These are phyloP conservation scores for Trichoderma sp. DNA, from an alignment of 2,329 filamentous ascomycete species.

Conservation along the genomic window DNA sequence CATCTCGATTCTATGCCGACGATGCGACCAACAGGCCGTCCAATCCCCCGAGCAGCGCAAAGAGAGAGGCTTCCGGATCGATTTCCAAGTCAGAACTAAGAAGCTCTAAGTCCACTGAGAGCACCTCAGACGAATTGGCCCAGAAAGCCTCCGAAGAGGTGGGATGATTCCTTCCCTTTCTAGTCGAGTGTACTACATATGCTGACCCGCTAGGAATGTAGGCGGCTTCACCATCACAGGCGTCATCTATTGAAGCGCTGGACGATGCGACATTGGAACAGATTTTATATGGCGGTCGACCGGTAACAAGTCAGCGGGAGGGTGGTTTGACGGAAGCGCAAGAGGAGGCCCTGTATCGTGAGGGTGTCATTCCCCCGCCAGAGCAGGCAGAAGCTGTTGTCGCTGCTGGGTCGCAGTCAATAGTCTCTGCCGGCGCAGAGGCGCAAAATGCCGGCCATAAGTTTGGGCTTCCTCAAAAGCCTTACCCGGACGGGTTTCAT, in stretches of 20 bases:
- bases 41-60: conserved; percentile 22
- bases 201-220: background rate
- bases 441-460: conserved; percentile 60
- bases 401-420: conserved; percentile 22
- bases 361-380: conserved; percentile 40
- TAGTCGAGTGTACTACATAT: background rate
- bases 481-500: conserved; percentile 59
- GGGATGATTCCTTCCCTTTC: background rate
- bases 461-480: conserved; percentile 67
- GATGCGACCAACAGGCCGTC: conserved; percentile 31
- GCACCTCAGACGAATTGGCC: conserved; percentile 6
- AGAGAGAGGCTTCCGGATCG: background rate
- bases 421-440: conserved; percentile 21
- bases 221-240: background rate
- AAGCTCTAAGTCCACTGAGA: background rate
- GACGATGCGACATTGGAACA: conserved; percentile 38
- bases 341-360: conserved; percentile 42
- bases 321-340: conserved; percentile 42
- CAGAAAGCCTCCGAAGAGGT: background rate
- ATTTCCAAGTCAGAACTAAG: background rate
- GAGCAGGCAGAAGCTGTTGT: conserved; percentile 32
- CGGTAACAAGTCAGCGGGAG: conserved; percentile 29
- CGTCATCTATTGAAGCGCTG: conserved; percentile 26
- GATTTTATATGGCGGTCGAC: conserved; percentile 37
- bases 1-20: conserved; percentile 32